Conservation (phyloP, 352 stramenopile species). For the Phytophthora foliorum region DNA sequence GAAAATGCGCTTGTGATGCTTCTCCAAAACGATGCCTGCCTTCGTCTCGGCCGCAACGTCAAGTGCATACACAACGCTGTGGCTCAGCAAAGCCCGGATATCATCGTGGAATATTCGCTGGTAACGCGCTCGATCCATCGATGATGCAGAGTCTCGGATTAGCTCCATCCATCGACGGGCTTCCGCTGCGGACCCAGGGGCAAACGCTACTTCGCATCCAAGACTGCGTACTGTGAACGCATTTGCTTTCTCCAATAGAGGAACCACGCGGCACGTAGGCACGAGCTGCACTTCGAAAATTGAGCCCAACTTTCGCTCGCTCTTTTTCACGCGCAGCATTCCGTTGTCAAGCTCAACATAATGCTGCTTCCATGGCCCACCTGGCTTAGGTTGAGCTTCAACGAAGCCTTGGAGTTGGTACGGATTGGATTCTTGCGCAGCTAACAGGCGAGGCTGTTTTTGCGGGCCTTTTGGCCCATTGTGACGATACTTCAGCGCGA, state of each 20-base stretch:
- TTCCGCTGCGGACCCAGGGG: constrained; percentile 47
- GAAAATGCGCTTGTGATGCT: constrained; percentile 69
- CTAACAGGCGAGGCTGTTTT: constrained; percentile 11
- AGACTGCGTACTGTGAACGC: constrained; percentile 65
- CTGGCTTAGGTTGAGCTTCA: constrained; percentile 60
- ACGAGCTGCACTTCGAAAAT: constrained; percentile 65
- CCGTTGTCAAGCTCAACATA: constrained; percentile 76
- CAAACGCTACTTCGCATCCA: constrained; percentile 56
- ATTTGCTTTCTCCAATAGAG: constrained; percentile 62
- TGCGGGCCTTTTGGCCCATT: constrained; percentile 33
- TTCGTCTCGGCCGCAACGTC: constrained; percentile 35
- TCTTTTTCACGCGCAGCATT: constrained; percentile 74
- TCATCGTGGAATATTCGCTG: constrained; percentile 65
- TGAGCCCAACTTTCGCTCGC: constrained; percentile 59
- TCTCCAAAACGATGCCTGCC: constrained; percentile 60
- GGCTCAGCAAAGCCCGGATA: constrained; percentile 46
- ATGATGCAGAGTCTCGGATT: constrained; percentile 40
- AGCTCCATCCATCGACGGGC: constrained; percentile 58
- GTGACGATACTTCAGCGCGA: constrained; percentile 70
- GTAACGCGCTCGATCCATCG: constrained; percentile 41
- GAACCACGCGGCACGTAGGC: constrained; percentile 52
- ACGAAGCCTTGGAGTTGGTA: constrained; percentile 65
- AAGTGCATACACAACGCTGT: constrained; percentile 67
- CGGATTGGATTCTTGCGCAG: constrained; percentile 1
- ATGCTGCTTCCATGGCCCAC: constrained; percentile 59